Evolutionary conservation across 106 monocot species (phyloP).

Genomic region (Apostasia shenzhenica): DNA sequence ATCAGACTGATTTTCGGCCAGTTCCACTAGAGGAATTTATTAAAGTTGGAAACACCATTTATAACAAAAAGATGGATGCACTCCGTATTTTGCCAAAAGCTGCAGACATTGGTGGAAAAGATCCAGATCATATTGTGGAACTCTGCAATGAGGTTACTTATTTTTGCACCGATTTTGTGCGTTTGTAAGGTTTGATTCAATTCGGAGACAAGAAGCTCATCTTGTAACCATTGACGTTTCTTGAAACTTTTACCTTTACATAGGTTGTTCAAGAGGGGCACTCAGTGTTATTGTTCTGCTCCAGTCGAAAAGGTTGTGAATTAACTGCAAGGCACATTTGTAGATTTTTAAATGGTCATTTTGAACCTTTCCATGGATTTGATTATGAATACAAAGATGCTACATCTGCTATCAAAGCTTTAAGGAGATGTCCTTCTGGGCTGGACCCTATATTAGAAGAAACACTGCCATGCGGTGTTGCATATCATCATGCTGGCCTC

Average conservation of each 20-base stretch:
- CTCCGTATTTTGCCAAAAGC: slow-evolving; percentile 53
- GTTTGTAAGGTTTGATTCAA: background rate
- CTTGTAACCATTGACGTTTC: background rate
- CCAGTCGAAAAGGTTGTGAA: slow-evolving; percentile 96
- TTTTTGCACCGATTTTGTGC: background rate
- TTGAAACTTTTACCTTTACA: background rate
- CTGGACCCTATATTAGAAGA: slow-evolving; percentile 84
- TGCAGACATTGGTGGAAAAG: slow-evolving; percentile 83
- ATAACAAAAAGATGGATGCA: slow-evolving; percentile 66
- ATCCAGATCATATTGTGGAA: slow-evolving; percentile 93
- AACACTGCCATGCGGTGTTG: slow-evolving; percentile 89
- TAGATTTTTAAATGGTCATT: slow-evolving; percentile 39
- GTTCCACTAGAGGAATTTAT: slow-evolving; percentile 93
- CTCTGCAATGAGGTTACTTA: slow-evolving; percentile 88
- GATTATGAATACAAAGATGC: slow-evolving; percentile 47
- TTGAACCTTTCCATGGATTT: slow-evolving; percentile 14
- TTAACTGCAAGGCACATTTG: slow-evolving; percentile 86
- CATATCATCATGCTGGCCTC: slow-evolving; percentile 98
- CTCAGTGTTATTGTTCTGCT: slow-evolving; percentile 91
- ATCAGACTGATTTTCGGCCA: slow-evolving; percentile 86
- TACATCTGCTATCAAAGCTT: slow-evolving; percentile 69
- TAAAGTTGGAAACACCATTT: slow-evolving; percentile 82
- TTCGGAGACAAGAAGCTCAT: background rate
- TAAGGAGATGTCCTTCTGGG: slow-evolving; percentile 75
- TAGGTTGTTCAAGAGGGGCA: slow-evolving; percentile 96